Percentiles rank a stretch among this genome's conserved stretches.
Evolutionary conservation across 768 basidiomycete species (phyloP).

Genomic region (Podaxis pistillaris): DNA sequence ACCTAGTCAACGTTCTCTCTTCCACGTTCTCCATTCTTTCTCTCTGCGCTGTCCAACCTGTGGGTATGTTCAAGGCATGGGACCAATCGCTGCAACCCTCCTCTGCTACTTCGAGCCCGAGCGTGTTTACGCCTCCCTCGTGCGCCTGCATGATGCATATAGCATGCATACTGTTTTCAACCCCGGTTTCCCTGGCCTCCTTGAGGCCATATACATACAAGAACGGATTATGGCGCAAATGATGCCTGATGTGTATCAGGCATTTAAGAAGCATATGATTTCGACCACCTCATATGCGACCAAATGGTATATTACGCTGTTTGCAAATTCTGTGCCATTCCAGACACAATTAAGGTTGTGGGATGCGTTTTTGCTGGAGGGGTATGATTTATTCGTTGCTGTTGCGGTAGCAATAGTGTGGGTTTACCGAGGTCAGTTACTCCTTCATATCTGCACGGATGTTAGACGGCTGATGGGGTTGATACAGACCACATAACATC

Average conservation of each 20-base stretch:
- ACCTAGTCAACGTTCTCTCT: constrained; percentile 85
- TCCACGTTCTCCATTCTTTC: constrained; percentile 92
- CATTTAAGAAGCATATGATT: constrained; percentile 87
- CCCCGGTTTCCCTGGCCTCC: constrained; percentile 93
- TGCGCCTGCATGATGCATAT: constrained; percentile 88
- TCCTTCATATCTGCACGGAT: neutral
- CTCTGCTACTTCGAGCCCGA: constrained; percentile 93
- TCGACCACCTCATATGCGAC: constrained; percentile 95
- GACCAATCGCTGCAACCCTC: constrained; percentile 92
- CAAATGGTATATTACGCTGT: constrained; percentile 99
- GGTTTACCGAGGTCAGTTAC: constrained; percentile 75
- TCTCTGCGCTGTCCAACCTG: constrained; percentile 82
- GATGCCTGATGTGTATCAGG: constrained; percentile 87
- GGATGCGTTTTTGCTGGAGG: constrained; percentile 92
- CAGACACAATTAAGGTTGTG: constrained; percentile 92
- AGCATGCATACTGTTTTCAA: constrained; percentile 85
- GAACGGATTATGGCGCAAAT: constrained; percentile 83
- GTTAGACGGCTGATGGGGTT: neutral
- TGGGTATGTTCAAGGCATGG: constrained; percentile 99
- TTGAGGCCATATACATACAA: constrained; percentile 95
- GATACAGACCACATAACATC: constrained; percentile 79
- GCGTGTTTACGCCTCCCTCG: constrained; percentile 79
- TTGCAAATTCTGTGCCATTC: constrained; percentile 93
- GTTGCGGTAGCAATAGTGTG: constrained; percentile 88
- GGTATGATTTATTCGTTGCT: constrained; percentile 83